These are phyloP conservation scores for Hirsutella rhossiliensis DNA, from an alignment of 2,329 filamentous ascomycete species.

Conservation along the genomic window DNA sequence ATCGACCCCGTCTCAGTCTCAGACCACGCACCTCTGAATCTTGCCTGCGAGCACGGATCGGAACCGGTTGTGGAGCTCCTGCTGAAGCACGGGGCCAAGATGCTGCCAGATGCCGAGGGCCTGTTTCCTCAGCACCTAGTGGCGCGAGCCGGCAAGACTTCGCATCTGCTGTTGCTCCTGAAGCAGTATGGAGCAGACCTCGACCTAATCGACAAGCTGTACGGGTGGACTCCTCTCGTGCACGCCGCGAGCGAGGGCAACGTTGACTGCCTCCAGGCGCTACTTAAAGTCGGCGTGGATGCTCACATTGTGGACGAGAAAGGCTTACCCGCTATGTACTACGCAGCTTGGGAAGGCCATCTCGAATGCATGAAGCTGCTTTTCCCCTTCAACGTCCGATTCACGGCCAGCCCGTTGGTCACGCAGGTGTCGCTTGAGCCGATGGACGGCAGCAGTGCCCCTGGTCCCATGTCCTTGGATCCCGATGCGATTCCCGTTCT, in stretches of 20 bases:
- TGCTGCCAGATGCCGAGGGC: conserved; percentile 91
- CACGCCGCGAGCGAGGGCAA: conserved; percentile 96
- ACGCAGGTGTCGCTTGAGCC: conserved; percentile 30
- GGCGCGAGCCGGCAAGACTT: conserved; percentile 73
- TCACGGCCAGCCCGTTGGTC: conserved; percentile 29
- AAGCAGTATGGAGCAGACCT: conserved; percentile 81
- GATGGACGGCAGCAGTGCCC: conserved; percentile 34
- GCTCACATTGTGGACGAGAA: conserved; percentile 82
- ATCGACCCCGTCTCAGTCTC: conserved; percentile 77
- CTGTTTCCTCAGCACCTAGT: conserved; percentile 96
- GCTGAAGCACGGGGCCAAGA: conserved; percentile 64
- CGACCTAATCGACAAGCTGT: conserved; percentile 87
- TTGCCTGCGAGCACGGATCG: conserved; percentile 90
- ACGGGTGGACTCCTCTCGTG: conserved; percentile 93
- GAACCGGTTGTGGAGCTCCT: conserved; percentile 75
- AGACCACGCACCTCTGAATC: conserved; percentile 86
- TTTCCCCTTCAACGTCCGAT: conserved; percentile 41
- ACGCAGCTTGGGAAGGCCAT: conserved; percentile 96
- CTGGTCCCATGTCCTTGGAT: conserved; percentile 57
- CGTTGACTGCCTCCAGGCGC: conserved; percentile 70
- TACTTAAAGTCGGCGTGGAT: conserved; percentile 70
- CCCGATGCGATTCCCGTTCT: conserved; percentile 84
- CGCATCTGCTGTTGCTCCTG: conserved; percentile 66
- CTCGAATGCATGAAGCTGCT: conserved; percentile 88
- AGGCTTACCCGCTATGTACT: conserved; percentile 88